Percentiles rank a stretch among this genome's conserved stretches.
Conservation (phyloP, 805 yeast species). For the Metschnikowia lachancei region DNA sequence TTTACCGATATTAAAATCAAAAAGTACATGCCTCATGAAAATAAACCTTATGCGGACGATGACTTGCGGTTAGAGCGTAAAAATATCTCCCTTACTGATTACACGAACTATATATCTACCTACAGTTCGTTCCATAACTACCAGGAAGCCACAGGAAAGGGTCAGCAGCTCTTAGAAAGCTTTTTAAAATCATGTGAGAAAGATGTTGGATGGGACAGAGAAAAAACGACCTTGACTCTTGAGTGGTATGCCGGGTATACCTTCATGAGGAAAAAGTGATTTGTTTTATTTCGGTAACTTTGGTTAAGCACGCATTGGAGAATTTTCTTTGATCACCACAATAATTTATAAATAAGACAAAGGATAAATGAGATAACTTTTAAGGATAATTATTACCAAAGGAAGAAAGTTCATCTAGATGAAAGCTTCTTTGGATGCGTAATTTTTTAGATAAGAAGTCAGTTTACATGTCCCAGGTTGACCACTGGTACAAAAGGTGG, state of each 20-base stretch:
- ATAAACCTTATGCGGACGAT: constrained; percentile 20
- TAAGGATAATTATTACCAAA: no score
- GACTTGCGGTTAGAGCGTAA: constrained; percentile 29
- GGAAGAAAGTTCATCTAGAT: no score
- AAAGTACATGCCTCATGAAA: constrained; percentile 22
- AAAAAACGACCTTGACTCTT: constrained; percentile 36
- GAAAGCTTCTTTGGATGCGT: no score
- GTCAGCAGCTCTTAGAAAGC: constrained; percentile 34
- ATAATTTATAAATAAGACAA: no score
- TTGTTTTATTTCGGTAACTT: background rate
- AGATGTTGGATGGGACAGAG: constrained; percentile 45
- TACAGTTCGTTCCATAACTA: constrained; percentile 69
- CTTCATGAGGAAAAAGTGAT: constrained; percentile 36
- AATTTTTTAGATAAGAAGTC: no score
- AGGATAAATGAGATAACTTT: no score
- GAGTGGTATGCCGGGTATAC: constrained; percentile 54
- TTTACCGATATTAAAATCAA: constrained; percentile 41
- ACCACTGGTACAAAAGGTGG: no score
- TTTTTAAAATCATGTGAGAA: constrained; percentile 35
- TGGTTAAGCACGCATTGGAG: no score
- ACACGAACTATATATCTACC: constrained; percentile 56
- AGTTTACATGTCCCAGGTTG: no score
- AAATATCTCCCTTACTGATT: constrained; percentile 44
- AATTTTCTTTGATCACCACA: no score
- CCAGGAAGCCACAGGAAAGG: constrained; percentile 37